Evolutionary conservation across 2,329 filamentous ascomycete species (phyloP), one percentile per base, ranked within the genome.

Genomic region (Claviceps citrina): DNA sequence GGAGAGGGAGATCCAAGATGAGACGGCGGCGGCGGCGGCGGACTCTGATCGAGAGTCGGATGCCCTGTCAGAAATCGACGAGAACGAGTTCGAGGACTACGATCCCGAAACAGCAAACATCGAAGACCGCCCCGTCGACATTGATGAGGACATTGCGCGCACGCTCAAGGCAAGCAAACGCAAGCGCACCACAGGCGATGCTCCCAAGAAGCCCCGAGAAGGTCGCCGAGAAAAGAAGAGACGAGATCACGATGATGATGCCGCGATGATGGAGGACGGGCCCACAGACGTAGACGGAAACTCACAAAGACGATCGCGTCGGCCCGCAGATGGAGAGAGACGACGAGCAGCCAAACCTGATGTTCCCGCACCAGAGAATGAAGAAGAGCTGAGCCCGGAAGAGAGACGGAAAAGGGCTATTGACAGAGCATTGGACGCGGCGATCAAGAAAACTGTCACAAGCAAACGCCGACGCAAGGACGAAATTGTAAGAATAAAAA

Each of bases 381-480:
- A 93, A 45, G 83, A 85, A 52, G 70, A 80, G 46, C 62, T 96
- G 50, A 81, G 82, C 16, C 84, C 86, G 1, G 85, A 91, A 59
- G 84, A 94, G 64, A 73, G 84, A 51, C 76, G 87, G 50, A 78
- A 81, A 51, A 73, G 84, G 49, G 87, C 85, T 16, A 77, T 98
- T 39, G 84, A 94, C 53, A 74, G 79, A 49, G 82, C 84, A 41
- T 84, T 96, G 64, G 84, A 94, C 58, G 83, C 83, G 42, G 86
- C 87, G 1, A 68, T 93, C 51, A 93, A 93, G 65, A 84, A 83
- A 50, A 78, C 82, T n/a, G 49, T 54, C 25, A 49, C 51, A 9
- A 71, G 67, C 41, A 84, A 84, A 51, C 71, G 78, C 46, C 71
- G 81, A 49, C 89, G 84, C 68, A 84, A 84, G 67, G 83, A 87